Evolutionary conservation across 805 yeast genomes (phyloP).

Genomic region (Saccharomycopsis fodiens): DNA sequence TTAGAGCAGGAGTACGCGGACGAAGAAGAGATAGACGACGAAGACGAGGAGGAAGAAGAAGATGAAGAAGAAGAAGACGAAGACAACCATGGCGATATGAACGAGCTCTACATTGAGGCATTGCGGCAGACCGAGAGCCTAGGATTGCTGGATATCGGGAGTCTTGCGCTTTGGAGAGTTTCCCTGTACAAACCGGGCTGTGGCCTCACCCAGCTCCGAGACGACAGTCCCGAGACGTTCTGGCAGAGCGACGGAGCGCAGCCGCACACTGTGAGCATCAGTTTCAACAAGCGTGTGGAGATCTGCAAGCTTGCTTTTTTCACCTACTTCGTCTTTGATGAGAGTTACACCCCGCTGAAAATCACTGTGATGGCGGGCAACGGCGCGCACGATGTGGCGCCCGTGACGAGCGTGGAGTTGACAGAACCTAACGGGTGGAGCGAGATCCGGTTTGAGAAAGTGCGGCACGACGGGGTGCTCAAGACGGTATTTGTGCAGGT

Average conservation of each 20-base stretch:
- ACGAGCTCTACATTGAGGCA: constrained; percentile 5
- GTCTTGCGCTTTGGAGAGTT: constrained; percentile 76
- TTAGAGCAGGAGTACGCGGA: not conserved
- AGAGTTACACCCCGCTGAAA: constrained; percentile 83
- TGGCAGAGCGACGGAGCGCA: constrained; percentile 96
- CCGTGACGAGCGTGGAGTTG: constrained; percentile 53
- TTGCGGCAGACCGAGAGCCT: constrained; percentile 46
- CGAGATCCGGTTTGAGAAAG: constrained; percentile 49
- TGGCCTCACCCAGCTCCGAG: constrained; percentile 65
- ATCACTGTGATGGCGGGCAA: constrained; percentile 64
- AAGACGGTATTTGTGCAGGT: constrained; percentile 62
- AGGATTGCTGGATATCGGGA: constrained; percentile 69
- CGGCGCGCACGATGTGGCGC: constrained; percentile 69
- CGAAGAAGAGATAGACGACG: constrained; percentile 17
- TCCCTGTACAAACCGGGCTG: constrained; percentile 69
- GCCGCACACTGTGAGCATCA: constrained; percentile 77
- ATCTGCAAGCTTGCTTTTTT: constrained; percentile 64
- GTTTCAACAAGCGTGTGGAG: constrained; percentile 69
- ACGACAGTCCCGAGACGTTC: constrained; percentile 60
- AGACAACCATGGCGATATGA: constrained; percentile 2
- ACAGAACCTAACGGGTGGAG: constrained; percentile 75
- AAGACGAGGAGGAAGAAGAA: constrained; percentile 14
- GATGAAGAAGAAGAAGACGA: constrained; percentile 12
- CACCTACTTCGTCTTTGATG: constrained; percentile 67
- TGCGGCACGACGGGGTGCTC: constrained; percentile 46